Evolutionary conservation across 345 rosid species (phyloP).

Genomic region (Dimocarpus longan): DNA sequence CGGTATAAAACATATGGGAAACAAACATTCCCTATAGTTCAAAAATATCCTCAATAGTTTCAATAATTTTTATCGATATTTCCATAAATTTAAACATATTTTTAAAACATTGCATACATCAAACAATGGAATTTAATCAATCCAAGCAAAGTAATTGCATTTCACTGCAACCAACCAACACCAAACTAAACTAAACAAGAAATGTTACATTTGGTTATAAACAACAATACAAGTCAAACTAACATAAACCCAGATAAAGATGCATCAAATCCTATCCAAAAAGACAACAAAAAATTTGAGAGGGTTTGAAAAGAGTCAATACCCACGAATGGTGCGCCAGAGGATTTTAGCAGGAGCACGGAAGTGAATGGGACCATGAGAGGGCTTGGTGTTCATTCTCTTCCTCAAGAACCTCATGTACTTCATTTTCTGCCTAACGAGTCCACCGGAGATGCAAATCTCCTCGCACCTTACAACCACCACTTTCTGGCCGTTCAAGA

Average conservation of each 20-base stretch:
- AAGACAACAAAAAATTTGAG: not conserved
- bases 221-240: not conserved
- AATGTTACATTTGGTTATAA: not conserved
- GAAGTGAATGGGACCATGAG: conserved; percentile 95
- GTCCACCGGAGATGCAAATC: conserved; percentile 80
- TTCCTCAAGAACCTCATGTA: conserved; percentile 82
- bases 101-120: not conserved
- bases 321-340: conserved; percentile 92
- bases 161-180: not conserved
- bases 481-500: conserved; percentile 76
- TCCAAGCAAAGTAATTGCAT: not conserved
- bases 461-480: conserved; percentile 83
- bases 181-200: not conserved
- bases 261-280: not conserved
- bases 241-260: not conserved
- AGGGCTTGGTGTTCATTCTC: conserved; percentile 94
- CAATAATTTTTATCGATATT: too few species aligned
- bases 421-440: conserved; percentile 94
- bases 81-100: too few species aligned
- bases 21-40: too few species aligned
- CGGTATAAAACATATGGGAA: too few species aligned
- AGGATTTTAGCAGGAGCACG: conserved; percentile 88
- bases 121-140: not conserved
- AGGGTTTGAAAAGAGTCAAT: not conserved
- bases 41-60: too few species aligned